Evolutionary conservation across 2,329 filamentous ascomycete species (phyloP).

Genomic region (Cephalotrichum gorgonifer): DNA sequence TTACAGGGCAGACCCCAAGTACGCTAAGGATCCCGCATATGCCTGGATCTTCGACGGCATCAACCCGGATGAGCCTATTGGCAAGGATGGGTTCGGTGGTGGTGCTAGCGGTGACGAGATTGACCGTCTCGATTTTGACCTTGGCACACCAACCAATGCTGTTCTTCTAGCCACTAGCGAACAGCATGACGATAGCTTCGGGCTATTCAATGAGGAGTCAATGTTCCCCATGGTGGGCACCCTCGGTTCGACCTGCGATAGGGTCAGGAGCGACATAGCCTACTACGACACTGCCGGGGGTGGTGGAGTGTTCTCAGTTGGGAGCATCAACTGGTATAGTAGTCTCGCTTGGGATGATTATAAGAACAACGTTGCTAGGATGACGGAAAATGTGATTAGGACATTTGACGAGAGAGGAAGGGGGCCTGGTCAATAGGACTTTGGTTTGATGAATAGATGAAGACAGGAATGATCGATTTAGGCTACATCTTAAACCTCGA

Average conservation of each 20-base stretch:
- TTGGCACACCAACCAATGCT: conserved; percentile 18
- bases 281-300: conserved; percentile 14
- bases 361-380: conserved; percentile 14
- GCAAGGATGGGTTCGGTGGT: conserved; percentile 16
- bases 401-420: conserved; percentile 8
- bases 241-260: conserved; percentile 10
- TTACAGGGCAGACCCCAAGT: conserved; percentile 5
- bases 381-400: conserved; percentile 14
- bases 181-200: conserved; percentile 13
- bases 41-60: conserved; percentile 13
- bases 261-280: conserved; percentile 13
- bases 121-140: conserved; percentile 19
- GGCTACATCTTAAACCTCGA: too few species aligned
- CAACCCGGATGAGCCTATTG: conserved; percentile 8
- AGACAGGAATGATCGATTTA: too few species aligned
- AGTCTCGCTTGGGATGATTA: conserved; percentile 14
- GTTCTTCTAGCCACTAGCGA: conserved; percentile 16
- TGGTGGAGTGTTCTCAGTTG: conserved; percentile 16
- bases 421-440: not conserved
- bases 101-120: conserved; percentile 23
- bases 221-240: conserved; percentile 15
- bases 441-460: too few species aligned
- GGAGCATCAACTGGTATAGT: conserved; percentile 17
- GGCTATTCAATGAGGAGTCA: conserved; percentile 13
- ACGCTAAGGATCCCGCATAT: conserved; percentile 8